These are phyloP conservation scores for Penicillium sp. DNA, from an alignment of 2,329 filamentous ascomycete species.

Conservation along the genomic window DNA sequence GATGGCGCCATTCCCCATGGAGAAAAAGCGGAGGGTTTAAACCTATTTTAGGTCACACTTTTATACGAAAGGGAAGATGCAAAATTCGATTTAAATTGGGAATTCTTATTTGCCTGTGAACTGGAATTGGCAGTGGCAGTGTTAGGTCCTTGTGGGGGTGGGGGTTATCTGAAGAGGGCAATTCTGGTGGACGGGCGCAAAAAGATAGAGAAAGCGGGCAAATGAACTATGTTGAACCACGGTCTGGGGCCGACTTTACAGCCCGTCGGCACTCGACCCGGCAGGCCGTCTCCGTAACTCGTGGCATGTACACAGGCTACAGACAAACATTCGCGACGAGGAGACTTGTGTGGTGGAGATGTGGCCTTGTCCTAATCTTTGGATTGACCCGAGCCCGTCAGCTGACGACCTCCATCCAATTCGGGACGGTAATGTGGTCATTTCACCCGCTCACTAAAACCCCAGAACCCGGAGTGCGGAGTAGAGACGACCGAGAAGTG, in stretches of 20 bases:
- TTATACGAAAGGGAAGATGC: background rate
- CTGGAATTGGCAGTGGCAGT: background rate
- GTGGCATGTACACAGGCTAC: too few relatives aligned
- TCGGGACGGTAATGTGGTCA: background rate
- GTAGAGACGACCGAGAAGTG: background rate
- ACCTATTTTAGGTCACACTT: slow-evolving; percentile 1
- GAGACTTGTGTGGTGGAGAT: background rate
- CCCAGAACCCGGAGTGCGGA: background rate
- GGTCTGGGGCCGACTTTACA: background rate
- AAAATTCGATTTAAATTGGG: background rate
- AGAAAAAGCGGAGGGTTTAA: slow-evolving; percentile 9
- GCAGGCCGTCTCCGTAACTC: background rate
- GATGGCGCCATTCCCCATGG: slow-evolving; percentile 29
- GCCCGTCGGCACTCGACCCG: background rate
- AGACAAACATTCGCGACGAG: background rate
- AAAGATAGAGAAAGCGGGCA: background rate
- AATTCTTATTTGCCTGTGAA: background rate
- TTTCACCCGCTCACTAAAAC: background rate
- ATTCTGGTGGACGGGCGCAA: background rate
- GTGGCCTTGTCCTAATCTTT: background rate
- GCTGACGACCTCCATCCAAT: background rate
- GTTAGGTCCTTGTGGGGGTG: background rate
- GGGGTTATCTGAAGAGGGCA: background rate
- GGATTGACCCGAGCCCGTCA: background rate
- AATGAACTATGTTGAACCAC: background rate